Evolutionary conservation across 2,329 filamentous ascomycete genomes (phyloP).

Genomic region (Periconia macrospinosa): DNA sequence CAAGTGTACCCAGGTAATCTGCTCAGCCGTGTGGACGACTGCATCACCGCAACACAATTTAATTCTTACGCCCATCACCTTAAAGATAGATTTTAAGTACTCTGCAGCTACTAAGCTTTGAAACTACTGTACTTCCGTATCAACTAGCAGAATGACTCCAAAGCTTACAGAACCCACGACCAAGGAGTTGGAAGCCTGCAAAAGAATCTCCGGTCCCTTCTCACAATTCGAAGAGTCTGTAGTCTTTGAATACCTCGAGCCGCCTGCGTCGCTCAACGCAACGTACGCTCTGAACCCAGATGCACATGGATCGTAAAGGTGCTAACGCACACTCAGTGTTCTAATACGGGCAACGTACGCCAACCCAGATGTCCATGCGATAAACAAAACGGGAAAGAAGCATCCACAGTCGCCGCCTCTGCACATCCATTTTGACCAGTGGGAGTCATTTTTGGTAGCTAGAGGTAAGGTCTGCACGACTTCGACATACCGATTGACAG

Average conservation of each 20-base stretch:
- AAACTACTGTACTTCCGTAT: no score
- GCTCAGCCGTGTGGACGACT: no score
- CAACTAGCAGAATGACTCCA: neutral
- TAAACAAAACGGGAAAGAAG: constrained; percentile 7
- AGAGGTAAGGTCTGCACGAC: constrained; percentile 16
- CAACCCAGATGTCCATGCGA: neutral
- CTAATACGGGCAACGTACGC: constrained; percentile 17
- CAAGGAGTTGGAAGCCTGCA: constrained; percentile 7
- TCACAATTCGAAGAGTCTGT: constrained; percentile 10
- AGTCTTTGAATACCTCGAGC: constrained; percentile 15
- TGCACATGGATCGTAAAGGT: neutral
- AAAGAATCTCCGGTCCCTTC: constrained; percentile 11
- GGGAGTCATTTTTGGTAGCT: constrained; percentile 13
- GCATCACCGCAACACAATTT: no score
- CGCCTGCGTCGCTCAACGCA: constrained; percentile 12
- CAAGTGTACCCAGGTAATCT: no score
- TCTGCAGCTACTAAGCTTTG: no score
- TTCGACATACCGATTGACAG: constrained; percentile 7
- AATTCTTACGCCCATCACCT: no score
- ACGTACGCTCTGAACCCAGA: constrained; percentile 3
- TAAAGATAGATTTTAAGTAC: no score
- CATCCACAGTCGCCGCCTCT: constrained; percentile 18
- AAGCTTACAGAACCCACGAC: neutral
- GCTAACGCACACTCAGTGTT: constrained; percentile 5
- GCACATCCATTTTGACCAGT: constrained; percentile 21